Evolutionary conservation across 108 stramenopile species (phyloP), one percentile per base, ranked within the genome.

Genomic region (Cyclotella sp.): DNA sequence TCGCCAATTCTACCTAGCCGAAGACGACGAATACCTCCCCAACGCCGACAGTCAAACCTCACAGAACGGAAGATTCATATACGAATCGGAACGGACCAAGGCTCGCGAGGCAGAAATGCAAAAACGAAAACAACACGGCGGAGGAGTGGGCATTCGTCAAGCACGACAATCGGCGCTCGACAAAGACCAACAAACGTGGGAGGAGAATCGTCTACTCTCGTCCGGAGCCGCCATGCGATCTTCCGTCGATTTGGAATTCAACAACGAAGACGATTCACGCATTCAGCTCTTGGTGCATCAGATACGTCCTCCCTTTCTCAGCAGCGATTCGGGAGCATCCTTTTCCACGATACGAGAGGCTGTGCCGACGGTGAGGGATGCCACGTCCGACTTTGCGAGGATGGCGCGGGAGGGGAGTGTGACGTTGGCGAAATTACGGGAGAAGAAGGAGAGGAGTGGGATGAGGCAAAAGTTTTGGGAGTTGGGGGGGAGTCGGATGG

Each of bases 391-490:
- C 78, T 96, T 99, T 90, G 97, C 97, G 29, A 86, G 86, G 54
- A 95, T 91, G 84, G 93, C 97, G 10, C 63, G 96, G 67, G 91
- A 96, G 60, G 99, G 99, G 26, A 95, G 92, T 9, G 91, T 76
- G 6, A 88, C 91, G 6, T 74, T 98, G 68, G 74, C 83, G 28
- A 70, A 73, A 26, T 54, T 96, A 16, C 80, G 98, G 29, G 95
- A 93, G 67, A 88, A 90, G 69, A 94, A 96, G 62, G 97, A 97
- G 42, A 85, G 91, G 79, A 86, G 86, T 43, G 86, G 93, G 44
- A 98, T 98, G 97, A 84, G 97, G 42, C 93, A 98, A 76, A 91
- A 96, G 73, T 99, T 98, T 83, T 99, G 99, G 99, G 98, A 99
- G 83, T 78, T 99, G 42, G 99, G 99, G 40, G 99, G 99, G 11